A percentile compares a stretch with the other conserved stretches of the same genome.
Evolutionary conservation across 169 alveolate species (phyloP).

Genomic region (Fabrea salina): DNA sequence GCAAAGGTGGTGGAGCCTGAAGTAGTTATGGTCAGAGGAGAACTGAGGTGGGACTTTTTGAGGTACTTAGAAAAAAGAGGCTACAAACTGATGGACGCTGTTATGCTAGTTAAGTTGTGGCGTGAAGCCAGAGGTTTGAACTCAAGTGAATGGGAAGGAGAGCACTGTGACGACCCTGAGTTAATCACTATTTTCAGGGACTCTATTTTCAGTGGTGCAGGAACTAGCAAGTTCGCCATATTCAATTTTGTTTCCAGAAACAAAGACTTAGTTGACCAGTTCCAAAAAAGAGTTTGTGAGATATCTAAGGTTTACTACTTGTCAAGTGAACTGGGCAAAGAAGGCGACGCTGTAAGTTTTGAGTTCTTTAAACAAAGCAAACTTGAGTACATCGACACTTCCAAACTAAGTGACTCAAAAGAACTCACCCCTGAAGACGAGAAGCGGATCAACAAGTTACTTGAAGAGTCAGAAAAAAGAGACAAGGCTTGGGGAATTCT

Average conservation of each 20-base stretch:
- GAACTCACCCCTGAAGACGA: neutral
- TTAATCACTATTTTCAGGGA: constrained; percentile 5
- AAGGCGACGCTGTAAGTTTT: neutral
- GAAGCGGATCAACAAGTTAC: neutral
- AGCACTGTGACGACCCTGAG: constrained; percentile 15
- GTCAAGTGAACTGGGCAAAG: neutral
- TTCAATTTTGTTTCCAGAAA: constrained; percentile 4
- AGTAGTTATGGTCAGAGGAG: constrained; percentile 29
- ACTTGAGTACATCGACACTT: neutral
- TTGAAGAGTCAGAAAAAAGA: neutral
- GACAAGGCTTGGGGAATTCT: neutral
- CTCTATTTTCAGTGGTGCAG: constrained; percentile 10
- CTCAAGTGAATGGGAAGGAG: neutral
- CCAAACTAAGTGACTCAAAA: neutral
- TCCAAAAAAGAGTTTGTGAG: constrained; percentile 10
- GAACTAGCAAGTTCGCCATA: constrained; percentile 1
- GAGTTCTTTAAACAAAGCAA: neutral
- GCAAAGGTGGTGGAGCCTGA: constrained; percentile 7
- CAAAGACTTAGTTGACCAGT: neutral
- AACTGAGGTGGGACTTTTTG: constrained; percentile 2
- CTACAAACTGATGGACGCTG: constrained; percentile 13
- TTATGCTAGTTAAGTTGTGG: neutral
- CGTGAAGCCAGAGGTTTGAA: constrained; percentile 18
- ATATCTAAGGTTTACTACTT: neutral
- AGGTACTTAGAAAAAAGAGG: constrained; percentile 1